Percentiles rank a stretch among this genome's conserved stretches.
phyloP scores from a whole-genome alignment of 108 stramenopile genomes.

The Parmales sp. region DNA sequence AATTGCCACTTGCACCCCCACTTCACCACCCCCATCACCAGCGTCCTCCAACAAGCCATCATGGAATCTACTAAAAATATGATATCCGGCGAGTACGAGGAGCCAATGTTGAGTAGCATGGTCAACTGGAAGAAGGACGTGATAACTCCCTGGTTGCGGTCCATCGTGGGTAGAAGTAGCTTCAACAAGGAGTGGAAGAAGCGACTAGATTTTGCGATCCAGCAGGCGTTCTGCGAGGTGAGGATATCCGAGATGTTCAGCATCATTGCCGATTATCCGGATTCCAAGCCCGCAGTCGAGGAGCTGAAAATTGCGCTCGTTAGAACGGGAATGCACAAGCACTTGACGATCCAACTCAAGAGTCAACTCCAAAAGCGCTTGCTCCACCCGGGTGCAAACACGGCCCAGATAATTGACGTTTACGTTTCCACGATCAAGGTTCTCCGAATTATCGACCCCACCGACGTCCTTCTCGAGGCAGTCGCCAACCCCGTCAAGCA shows the following conservation, averaged over 20 bases:
- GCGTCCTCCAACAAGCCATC: too few species aligned
- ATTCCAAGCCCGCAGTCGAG: slow-evolving; percentile 54
- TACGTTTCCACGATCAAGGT: slow-evolving; percentile 88
- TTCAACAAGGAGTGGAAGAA: slow-evolving; percentile 35
- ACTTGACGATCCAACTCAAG: too few species aligned
- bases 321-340: slow-evolving; percentile 26
- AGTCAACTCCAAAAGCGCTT: slow-evolving; percentile 62
- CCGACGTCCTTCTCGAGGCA: slow-evolving; percentile 66
- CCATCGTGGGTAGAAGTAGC: too few species aligned
- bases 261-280: slow-evolving; percentile 67
- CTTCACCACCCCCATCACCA: too few species aligned
- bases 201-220: slow-evolving; percentile 33
- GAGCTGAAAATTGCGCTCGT: slow-evolving; percentile 55
- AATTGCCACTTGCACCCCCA: too few species aligned
- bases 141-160: too few species aligned
- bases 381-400: slow-evolving; percentile 88
- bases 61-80: too few species aligned
- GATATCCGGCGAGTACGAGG: too few species aligned
- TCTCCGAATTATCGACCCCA: slow-evolving; percentile 67
- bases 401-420: slow-evolving; percentile 86
- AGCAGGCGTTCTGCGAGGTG: slow-evolving; percentile 49
- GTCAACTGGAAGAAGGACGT: too few species aligned
- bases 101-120: too few species aligned
- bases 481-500: slow-evolving; percentile 76
- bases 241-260: slow-evolving; percentile 63